Evolutionary conservation across 179 eudicot genomes (phyloP), one percentile per base, ranked within the genome.

Genomic region (Spergularia azorica): DNA sequence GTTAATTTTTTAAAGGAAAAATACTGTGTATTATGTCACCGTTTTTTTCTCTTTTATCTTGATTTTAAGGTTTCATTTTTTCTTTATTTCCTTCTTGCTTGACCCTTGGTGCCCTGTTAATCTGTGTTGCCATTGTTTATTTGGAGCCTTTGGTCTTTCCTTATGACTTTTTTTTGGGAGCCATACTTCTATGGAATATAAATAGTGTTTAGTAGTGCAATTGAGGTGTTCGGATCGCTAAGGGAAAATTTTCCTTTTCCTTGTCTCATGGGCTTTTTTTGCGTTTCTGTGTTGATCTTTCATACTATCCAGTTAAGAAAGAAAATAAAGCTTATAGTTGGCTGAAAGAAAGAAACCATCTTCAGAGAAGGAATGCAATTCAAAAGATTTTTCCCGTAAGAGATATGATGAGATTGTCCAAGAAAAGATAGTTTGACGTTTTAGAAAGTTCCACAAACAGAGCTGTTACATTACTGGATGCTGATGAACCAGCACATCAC

Each of bases 291-390:
- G 60, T 76, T 69, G 67, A 69, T 76, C 69, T 52, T 76, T 52
- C 50, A 36, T 68, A 88, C 83, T 79, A 86, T 89, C 91, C 97
- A 91, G 94, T 92, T 87, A 88, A 89, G 89, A 92, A 89, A 89
- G 92, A 89, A 86, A 80, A 67, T 93, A 93, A 80, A 91, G 91
- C 88, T 87, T 87, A 83, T 85, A 93, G 84, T 88, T 89, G 92
- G 92, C 83, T 68, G 88, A 90, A 84, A 83, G 91, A 88, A 88
- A 88, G 91, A 84, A 85, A 70, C 80, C 85, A 62, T 80, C 91
- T 76, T 83, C 89, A 79, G 86, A 83, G 87, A 83, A 83, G 86
- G 89, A 81, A 79, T 60, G 79, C 82, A 32, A 81, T 76, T 67
- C 87, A 60, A 84, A 84, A 84, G 86, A 74, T 72, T 80, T 75